These are phyloP conservation scores for Avena atlantica DNA, from an alignment of 176 grass and related monocot genomes.

Conservation along the genomic window DNA sequence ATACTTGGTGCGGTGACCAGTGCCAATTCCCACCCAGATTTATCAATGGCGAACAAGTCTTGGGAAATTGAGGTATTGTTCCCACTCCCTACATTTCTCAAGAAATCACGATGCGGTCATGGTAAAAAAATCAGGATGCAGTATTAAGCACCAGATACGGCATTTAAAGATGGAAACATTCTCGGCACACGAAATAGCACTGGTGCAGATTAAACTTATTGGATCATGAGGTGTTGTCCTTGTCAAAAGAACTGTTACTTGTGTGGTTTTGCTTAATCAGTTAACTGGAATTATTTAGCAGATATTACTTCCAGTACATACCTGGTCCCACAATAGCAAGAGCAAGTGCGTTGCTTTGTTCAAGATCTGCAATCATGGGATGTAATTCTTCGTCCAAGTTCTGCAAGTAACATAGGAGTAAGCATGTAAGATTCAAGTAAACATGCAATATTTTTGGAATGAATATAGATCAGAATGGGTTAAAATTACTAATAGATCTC, in stretches of 20 bases:
- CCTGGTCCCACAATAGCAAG: constrained; percentile 86
- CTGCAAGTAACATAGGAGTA: constrained; percentile 46
- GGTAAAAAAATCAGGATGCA: background rate
- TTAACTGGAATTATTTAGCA: background rate
- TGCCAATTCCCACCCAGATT: constrained; percentile 86
- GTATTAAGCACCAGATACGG: constrained; percentile 6
- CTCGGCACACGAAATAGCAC: background rate
- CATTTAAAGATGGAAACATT: constrained; percentile 20
- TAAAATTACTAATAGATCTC: constrained; percentile 74
- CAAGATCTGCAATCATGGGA: constrained; percentile 74
- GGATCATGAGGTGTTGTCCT: background rate
- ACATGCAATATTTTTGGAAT: background rate
- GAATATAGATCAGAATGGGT: constrained; percentile 11
- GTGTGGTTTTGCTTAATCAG: background rate
- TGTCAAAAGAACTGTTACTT: constrained; percentile 10
- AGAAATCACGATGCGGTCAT: background rate
- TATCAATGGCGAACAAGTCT: constrained; percentile 70
- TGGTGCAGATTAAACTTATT: background rate
- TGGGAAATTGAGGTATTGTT: constrained; percentile 49
- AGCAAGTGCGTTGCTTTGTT: constrained; percentile 84
- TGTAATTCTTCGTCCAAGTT: constrained; percentile 90
- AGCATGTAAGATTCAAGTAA: constrained; percentile 18
- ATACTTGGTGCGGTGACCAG: constrained; percentile 79
- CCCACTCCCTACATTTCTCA: constrained; percentile 61
- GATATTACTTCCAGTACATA: constrained; percentile 33